A percentile compares a stretch with the other conserved stretches of the same genome.
Evolutionary conservation across 129 eudicot genomes (phyloP).

Genomic region (Flaveria brownii): DNA sequence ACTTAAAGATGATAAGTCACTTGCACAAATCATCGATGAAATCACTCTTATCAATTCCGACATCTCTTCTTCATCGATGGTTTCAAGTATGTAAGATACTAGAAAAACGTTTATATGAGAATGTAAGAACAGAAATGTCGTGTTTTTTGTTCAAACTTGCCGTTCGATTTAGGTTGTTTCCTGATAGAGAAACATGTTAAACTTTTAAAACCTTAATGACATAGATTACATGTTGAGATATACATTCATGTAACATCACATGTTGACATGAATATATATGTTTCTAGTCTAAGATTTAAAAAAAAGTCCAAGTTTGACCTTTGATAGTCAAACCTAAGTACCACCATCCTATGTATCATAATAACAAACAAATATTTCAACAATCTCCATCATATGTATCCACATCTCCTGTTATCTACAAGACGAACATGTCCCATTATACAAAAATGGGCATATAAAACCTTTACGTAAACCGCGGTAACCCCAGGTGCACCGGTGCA

Average conservation of each 20-base stretch:
- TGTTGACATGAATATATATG: not conserved
- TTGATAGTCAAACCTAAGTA: constrained; percentile 21
- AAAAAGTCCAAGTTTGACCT: constrained; percentile 22
- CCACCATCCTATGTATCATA: constrained; percentile 17
- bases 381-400: constrained; percentile 16
- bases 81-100: constrained; percentile 2
- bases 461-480: constrained; percentile 1
- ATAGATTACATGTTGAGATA: too few relatives aligned
- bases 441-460: constrained; percentile 15
- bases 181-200: too few relatives aligned
- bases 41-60: constrained; percentile 41
- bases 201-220: too few relatives aligned
- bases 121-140: too few relatives aligned
- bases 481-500: too few relatives aligned
- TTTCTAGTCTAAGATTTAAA: not conserved
- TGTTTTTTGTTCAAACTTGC: too few relatives aligned
- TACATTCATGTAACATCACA: too few relatives aligned
- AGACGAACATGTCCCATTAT: constrained; percentile 23
- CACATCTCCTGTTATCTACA: constrained; percentile 31
- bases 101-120: not conserved
- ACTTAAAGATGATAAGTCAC: constrained; percentile 48
- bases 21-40: constrained; percentile 42
- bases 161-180: too few relatives aligned
- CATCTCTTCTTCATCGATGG: not conserved
- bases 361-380: constrained; percentile 20